Percentiles rank a stretch among this genome's conserved stretches.
Evolutionary conservation across 306 rosid genomes (phyloP).

Genomic region (Adenanthera pavonina): DNA sequence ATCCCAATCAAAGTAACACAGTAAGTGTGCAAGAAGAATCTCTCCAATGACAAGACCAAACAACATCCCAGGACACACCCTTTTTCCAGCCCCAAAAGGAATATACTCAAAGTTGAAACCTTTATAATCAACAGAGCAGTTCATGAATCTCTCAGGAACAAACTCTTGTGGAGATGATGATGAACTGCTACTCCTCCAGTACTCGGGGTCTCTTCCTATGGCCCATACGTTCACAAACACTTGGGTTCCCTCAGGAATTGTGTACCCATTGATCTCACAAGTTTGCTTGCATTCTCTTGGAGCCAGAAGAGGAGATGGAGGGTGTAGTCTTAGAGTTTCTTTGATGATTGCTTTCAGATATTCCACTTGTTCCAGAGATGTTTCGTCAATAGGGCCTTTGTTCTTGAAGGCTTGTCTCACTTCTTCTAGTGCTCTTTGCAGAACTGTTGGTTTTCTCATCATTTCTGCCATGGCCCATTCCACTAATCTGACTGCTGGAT

Average conservation of each 20-base stretch:
- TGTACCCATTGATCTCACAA: background rate
- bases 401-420: background rate
- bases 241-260: background rate
- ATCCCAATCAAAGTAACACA: conserved; percentile 36
- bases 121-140: background rate
- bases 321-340: background rate
- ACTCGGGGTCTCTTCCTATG: background rate
- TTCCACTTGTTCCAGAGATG: background rate
- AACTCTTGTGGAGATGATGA: background rate
- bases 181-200: background rate
- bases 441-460: background rate
- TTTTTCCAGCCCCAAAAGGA: conserved; percentile 21
- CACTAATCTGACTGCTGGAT: background rate
- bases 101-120: background rate
- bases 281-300: background rate
- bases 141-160: background rate
- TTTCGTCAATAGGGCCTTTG: background rate
- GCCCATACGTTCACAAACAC: background rate
- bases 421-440: background rate
- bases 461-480: conserved; percentile 18
- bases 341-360: background rate
- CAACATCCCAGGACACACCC: conserved; percentile 21
- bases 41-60: conserved; percentile 21
- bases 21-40: conserved; percentile 3
- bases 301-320: background rate